Conservation (phyloP, 2,329 filamentous ascomycete genomes). For the Hirsutella thompsonii region DNA sequence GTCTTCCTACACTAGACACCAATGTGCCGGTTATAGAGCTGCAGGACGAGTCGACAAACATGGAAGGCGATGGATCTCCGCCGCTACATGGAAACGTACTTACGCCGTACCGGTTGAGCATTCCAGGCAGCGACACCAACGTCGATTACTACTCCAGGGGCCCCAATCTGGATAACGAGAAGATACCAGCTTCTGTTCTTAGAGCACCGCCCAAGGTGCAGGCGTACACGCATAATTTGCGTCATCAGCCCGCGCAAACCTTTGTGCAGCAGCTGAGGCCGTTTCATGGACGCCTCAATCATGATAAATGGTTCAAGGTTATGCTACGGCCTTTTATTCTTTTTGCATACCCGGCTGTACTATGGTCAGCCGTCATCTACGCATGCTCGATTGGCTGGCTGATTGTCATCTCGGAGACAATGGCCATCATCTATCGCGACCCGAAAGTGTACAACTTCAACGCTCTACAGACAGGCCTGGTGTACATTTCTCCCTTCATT, state of each 20-base stretch:
- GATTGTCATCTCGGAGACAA: conserved; percentile 83
- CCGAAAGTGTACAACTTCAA: conserved; percentile 65
- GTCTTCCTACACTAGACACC: too few relatives aligned
- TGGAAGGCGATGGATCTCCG: too few relatives aligned
- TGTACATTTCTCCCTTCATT: conserved; percentile 84
- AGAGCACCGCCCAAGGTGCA: conserved; percentile 20
- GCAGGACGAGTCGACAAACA: neutral
- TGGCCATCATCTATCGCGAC: conserved; percentile 67
- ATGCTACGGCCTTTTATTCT: conserved; percentile 72
- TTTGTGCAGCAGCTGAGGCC: conserved; percentile 63
- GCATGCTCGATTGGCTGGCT: conserved; percentile 86
- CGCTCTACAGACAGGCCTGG: conserved; percentile 65
- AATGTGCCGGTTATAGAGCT: too few relatives aligned
- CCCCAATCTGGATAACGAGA: conserved; percentile 28
- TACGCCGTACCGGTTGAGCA: conserved; percentile 3
- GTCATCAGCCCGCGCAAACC: conserved; percentile 52
- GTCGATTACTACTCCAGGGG: conserved; percentile 13
- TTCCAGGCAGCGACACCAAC: conserved; percentile 9
- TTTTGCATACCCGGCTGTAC: conserved; percentile 73
- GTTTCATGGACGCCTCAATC: conserved; percentile 65
- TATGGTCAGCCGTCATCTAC: conserved; percentile 82
- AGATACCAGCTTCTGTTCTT: conserved; percentile 22
- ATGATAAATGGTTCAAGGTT: conserved; percentile 70
- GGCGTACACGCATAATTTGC: conserved; percentile 59
- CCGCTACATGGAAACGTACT: too few relatives aligned